phyloP scores from a whole-genome alignment of 2,329 filamentous ascomycete genomes.

The Calonectria pseudoreteaudii region DNA sequence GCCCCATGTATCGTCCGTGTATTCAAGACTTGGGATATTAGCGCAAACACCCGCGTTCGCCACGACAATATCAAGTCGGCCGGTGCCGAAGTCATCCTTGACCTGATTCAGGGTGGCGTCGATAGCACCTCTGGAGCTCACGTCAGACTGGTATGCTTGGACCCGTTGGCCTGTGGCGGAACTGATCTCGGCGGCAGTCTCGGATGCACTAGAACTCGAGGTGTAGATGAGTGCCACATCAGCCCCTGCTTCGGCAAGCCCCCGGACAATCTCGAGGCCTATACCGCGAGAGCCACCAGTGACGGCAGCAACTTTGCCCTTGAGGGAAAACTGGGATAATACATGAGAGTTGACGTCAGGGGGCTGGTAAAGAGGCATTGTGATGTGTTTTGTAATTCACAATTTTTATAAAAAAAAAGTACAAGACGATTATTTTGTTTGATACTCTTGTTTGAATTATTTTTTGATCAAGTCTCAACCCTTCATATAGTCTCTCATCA shows the following conservation, averaged over 20 bases:
- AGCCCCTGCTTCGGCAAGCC: constrained; percentile 2
- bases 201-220: background rate
- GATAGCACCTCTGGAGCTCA: background rate
- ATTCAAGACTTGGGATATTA: background rate
- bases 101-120: background rate
- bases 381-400: too few relatives aligned
- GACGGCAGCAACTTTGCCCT: constrained; percentile 11
- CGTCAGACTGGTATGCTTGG: background rate
- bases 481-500: too few relatives aligned
- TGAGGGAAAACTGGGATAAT: background rate
- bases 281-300: constrained; percentile 5
- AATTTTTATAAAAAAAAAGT: too few relatives aligned
- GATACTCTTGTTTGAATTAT: too few relatives aligned
- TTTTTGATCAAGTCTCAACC: too few relatives aligned
- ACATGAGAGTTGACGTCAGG: background rate
- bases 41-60: constrained; percentile 11
- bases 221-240: constrained; percentile 6
- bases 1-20: background rate
- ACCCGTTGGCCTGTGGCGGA: background rate
- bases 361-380: background rate
- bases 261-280: background rate
- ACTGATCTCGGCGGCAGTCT: background rate
- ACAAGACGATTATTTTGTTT: too few relatives aligned
- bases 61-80: constrained; percentile 13
- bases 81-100: background rate